Percentiles rank a stretch among this genome's conserved stretches.
These are phyloP conservation scores for Rhizophora apiculata DNA, from an alignment of 345 rosid genomes.

Conservation along the genomic window DNA sequence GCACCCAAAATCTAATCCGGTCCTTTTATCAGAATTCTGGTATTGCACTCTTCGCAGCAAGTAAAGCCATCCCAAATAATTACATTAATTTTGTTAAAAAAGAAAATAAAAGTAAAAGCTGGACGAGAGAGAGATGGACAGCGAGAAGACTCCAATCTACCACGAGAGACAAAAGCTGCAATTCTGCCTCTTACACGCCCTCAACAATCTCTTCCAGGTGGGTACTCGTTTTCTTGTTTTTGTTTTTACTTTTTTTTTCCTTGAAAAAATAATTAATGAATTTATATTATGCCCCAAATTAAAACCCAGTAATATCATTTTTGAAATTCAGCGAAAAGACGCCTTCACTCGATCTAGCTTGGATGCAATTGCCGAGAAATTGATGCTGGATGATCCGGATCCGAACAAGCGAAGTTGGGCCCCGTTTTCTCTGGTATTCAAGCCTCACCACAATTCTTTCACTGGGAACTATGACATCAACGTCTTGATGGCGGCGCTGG, in stretches of 20 bases:
- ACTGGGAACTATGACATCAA: constrained; percentile 88
- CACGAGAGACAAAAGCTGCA: constrained; percentile 86
- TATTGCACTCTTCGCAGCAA: too few species aligned
- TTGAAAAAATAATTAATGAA: not conserved
- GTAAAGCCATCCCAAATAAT: too few species aligned
- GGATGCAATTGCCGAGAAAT: constrained; percentile 58
- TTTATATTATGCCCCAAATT: not conserved
- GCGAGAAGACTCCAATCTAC: constrained; percentile 41
- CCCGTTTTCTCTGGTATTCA: constrained; percentile 60
- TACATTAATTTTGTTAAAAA: too few species aligned
- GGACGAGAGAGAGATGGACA: constrained; percentile 30
- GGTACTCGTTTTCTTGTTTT: not conserved
- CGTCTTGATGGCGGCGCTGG: constrained; percentile 71
- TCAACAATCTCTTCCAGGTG: constrained; percentile 95
- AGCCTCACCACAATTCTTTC: constrained; percentile 75
- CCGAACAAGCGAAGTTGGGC: constrained; percentile 61
- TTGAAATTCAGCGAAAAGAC: constrained; percentile 47
- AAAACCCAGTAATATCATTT: too few species aligned
- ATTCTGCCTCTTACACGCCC: constrained; percentile 79
- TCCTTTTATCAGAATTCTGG: too few species aligned
- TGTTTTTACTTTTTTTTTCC: not conserved
- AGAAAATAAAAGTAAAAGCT: too few species aligned
- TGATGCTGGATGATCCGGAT: constrained; percentile 61
- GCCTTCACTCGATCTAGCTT: constrained; percentile 61
- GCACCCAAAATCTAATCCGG: too few species aligned